Evolutionary conservation across 495 filamentous ascomycete species (phyloP).

Genomic region (Xeromyces bisporus): DNA sequence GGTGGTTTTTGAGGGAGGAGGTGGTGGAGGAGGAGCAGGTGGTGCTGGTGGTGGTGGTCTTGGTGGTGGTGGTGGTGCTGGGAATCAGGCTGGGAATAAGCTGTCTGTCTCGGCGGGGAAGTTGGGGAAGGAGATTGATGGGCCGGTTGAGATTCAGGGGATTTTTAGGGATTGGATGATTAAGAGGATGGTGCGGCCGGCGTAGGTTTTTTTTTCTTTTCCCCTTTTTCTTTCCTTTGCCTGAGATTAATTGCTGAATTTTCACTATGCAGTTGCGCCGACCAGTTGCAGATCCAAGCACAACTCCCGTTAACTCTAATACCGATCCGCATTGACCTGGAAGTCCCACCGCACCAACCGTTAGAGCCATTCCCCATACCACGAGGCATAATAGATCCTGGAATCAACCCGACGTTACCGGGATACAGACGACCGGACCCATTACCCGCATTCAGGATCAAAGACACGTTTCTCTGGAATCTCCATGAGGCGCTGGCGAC

Average conservation of each 20-base stretch:
- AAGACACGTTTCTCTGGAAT: conserved; percentile 95
- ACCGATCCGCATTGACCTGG: conserved; percentile 90
- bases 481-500: conserved; percentile 87
- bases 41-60: too few relatives aligned
- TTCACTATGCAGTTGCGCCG: conserved; percentile 19
- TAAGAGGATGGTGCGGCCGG: conserved; percentile 43
- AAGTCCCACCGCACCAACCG: conserved; percentile 66
- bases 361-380: conserved; percentile 53
- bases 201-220: conserved; percentile 16
- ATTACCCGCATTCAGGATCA: conserved; percentile 67
- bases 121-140: conserved; percentile 65
- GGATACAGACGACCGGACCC: conserved; percentile 62
- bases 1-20: too few relatives aligned
- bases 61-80: too few relatives aligned
- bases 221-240: conserved; percentile 1
- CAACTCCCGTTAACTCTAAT: conserved; percentile 77
- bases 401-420: conserved; percentile 46
- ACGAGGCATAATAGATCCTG: conserved; percentile 40
- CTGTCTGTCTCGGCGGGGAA: conserved; percentile 50
- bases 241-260: conserved; percentile 4
- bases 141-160: conserved; percentile 71
- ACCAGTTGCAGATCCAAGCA: conserved; percentile 69
- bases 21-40: too few relatives aligned
- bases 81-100: conserved; percentile 40
- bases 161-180: conserved; percentile 93